phyloP scores from a whole-genome alignment of 2,329 filamentous ascomycete species.

The Torrubiella hemipterigena region DNA sequence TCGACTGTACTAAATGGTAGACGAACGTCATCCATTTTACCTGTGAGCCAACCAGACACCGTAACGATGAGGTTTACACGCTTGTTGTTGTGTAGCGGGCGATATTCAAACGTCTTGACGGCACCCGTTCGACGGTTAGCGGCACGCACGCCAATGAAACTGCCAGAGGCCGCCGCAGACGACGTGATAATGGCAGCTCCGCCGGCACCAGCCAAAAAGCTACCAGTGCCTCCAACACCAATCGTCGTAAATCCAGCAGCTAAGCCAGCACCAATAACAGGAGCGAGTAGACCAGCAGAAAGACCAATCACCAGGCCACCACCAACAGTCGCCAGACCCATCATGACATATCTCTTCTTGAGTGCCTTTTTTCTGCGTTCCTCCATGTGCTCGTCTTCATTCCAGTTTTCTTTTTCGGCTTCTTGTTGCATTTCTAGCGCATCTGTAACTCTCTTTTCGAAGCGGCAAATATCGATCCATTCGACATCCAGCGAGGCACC shows the following conservation, averaged over 20 bases:
- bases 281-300: constrained; percentile 82
- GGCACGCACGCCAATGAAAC: constrained; percentile 74
- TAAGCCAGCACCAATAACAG: constrained; percentile 85
- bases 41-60: constrained; percentile 95
- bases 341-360: constrained; percentile 79
- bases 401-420: constrained; percentile 93
- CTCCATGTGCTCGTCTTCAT: constrained; percentile 91
- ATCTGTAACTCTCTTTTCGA: constrained; percentile 94
- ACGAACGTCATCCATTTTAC: constrained; percentile 92
- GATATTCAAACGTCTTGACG: constrained; percentile 93
- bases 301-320: constrained; percentile 91
- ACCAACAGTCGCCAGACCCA: constrained; percentile 93
- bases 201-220: constrained; percentile 82
- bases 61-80: constrained; percentile 91
- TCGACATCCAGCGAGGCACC: constrained; percentile 68
- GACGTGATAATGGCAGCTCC: constrained; percentile 93
- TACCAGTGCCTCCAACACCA: constrained; percentile 76
- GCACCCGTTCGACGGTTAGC: constrained; percentile 81
- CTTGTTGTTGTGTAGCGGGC: constrained; percentile 96
- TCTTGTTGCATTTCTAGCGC: constrained; percentile 95
- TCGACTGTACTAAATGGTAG: constrained; percentile 94
- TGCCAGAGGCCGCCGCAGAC: constrained; percentile 72
- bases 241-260: constrained; percentile 94
- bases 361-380: constrained; percentile 67
- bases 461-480: constrained; percentile 89